Evolutionary conservation across 2,329 filamentous ascomycete genomes (phyloP), one percentile per base, ranked within the genome.

Genomic region (Fusarium austroafricanum): DNA sequence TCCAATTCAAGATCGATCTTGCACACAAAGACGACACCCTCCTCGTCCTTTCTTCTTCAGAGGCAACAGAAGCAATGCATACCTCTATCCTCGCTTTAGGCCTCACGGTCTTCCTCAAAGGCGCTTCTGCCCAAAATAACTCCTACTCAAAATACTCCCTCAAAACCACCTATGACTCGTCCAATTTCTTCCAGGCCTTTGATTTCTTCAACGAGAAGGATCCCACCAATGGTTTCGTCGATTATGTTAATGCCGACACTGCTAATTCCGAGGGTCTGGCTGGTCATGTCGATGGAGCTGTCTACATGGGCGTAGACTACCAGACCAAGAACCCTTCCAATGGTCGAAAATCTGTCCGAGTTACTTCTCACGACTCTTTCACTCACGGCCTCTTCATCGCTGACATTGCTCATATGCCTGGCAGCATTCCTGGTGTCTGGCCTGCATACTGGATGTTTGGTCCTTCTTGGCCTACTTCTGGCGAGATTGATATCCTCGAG

Each of bases 401-500:
- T 55, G 92, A 95, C 75, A 86, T 94, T 59, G 83, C 82, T 11
- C 92, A 94, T 77, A 93, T 94, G 88, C 92, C 92, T n/a, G 84
- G 84, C 20, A 87, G 87, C 40, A 81, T 83, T 62, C 94, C 92
- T 73, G 92, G 91, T 33, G 85, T 88, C 15, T 95, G 92, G 92
- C 91, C 92, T 2, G 92, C 92, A 15, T 91, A 90, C 77, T 92
- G 86, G 86, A 83, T 82, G 51, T 84, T 92, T 33, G 91, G 91
- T 17, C 81, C 84, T n/a, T 79, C 85, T 73, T 94, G 92, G 92
- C 92, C 92, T 3, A 76, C 76, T 40, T 81, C 83, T 10, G 92
- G 92, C 45, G 92, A 94, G 79, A 92, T 95, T 72, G 92, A 95
- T 76, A 91, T 94, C 72, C 87, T 94, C 71, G 92, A 94, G 80